Evolutionary conservation across 176 grass and related monocot genomes (phyloP).

Genomic region (Phoenix dactylifera): DNA sequence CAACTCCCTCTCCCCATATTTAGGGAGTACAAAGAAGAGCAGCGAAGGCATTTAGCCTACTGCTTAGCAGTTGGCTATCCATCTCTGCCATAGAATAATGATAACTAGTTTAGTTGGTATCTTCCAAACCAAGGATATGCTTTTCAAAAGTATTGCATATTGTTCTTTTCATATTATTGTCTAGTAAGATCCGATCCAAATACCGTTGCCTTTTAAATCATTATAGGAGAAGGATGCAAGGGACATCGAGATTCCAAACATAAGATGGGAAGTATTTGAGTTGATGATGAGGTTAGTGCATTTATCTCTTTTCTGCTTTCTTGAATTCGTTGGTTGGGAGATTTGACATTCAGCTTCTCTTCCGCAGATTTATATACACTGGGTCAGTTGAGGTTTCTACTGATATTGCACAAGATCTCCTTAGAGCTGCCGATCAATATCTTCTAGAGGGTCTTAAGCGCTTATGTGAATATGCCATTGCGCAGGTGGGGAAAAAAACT

Average conservation of each 20-base stretch:
- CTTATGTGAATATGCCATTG: conserved; percentile 90
- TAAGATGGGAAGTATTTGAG: conserved; percentile 89
- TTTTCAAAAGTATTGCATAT: no score
- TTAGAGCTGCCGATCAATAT: conserved; percentile 97
- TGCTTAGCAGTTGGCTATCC: no score
- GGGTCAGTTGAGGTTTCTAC: conserved; percentile 72
- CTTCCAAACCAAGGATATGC: no score
- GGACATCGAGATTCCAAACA: conserved; percentile 99
- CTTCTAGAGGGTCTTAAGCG: conserved; percentile 98
- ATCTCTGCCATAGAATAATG: no score
- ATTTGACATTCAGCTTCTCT: conserved; percentile 7
- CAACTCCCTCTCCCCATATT: no score
- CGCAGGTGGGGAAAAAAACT: conserved; percentile 37
- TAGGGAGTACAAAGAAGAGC: no score
- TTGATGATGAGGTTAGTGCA: conserved; percentile 89
- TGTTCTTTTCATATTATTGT: no score
- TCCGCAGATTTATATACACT: conserved; percentile 97
- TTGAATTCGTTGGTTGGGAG: not conserved
- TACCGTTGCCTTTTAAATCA: no score
- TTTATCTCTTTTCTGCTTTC: not conserved
- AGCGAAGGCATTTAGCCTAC: no score
- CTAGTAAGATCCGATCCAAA: no score
- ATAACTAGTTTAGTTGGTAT: no score
- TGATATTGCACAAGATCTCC: conserved; percentile 82
- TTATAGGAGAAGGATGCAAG: conserved; percentile 93